Percentiles rank a stretch among this genome's conserved stretches.
Conservation (phyloP, 2,329 filamentous ascomycete species). For the Cytospora chrysosperma region DNA sequence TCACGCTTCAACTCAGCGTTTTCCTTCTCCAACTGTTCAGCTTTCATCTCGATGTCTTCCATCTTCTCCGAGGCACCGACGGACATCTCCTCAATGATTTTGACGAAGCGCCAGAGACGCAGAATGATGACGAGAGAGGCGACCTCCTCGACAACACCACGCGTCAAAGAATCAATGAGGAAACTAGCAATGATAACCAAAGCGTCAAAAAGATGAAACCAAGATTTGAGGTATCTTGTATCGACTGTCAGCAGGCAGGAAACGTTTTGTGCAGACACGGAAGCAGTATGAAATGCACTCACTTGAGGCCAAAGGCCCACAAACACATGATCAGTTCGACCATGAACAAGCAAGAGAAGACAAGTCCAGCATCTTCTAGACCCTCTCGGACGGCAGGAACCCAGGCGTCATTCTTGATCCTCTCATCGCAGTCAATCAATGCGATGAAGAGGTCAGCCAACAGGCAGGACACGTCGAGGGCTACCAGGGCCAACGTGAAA, state of each 20-base stretch:
- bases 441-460: constrained; percentile 49
- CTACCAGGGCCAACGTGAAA: constrained; percentile 43
- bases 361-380: constrained; percentile 53
- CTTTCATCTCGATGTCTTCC: constrained; percentile 52
- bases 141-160: constrained; percentile 61
- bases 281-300: constrained; percentile 31
- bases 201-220: constrained; percentile 65
- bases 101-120: constrained; percentile 67
- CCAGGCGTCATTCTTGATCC: constrained; percentile 41
- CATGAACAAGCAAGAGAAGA: constrained; percentile 65
- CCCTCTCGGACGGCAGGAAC: constrained; percentile 37
- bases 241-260: background rate
- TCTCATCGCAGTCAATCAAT: constrained; percentile 48
- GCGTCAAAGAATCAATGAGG: constrained; percentile 58
- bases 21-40: constrained; percentile 52
- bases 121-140: constrained; percentile 66
- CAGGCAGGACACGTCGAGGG: constrained; percentile 46
- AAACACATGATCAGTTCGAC: constrained; percentile 58
- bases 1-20: constrained; percentile 36
- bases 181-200: constrained; percentile 62
- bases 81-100: constrained; percentile 68
- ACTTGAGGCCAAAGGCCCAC: constrained; percentile 62
- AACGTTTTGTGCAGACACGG: background rate
- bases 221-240: constrained; percentile 53
- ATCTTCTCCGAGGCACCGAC: constrained; percentile 62